A percentile compares a stretch with the other conserved stretches of the same genome.
Evolutionary conservation across 495 filamentous ascomycete genomes (phyloP).

Genomic region (Halenospora varia): DNA sequence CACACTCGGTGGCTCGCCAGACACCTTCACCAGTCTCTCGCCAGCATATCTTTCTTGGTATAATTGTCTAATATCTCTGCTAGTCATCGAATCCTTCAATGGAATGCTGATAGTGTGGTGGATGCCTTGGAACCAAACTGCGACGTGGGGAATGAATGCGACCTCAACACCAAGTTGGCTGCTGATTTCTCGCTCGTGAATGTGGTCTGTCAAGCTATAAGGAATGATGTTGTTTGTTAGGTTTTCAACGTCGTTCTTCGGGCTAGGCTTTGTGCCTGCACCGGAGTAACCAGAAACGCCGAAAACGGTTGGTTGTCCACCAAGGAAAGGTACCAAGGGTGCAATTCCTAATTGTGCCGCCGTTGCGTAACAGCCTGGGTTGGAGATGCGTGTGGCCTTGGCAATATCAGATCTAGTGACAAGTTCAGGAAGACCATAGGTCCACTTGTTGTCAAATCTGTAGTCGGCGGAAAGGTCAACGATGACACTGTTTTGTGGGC

Average conservation of each 20-base stretch:
- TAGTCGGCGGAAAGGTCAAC: conserved; percentile 95
- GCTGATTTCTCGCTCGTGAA: conserved; percentile 91
- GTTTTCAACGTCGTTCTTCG: conserved; percentile 91
- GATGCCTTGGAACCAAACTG: conserved; percentile 97
- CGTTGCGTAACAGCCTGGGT: conserved; percentile 96
- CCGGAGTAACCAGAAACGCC: conserved; percentile 96
- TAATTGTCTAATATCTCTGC: conserved; percentile 86
- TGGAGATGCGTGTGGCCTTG: conserved; percentile 81
- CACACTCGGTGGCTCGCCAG: conserved; percentile 82
- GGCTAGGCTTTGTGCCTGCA: conserved; percentile 90
- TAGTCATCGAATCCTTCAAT: conserved; percentile 75
- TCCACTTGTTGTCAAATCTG: conserved; percentile 86
- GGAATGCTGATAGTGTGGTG: conserved; percentile 89
- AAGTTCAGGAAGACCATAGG: conserved; percentile 92
- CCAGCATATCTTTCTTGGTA: conserved; percentile 96
- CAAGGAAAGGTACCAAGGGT: conserved; percentile 74
- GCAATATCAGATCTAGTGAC: conserved; percentile 72
- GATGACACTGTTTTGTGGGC: conserved; percentile 67
- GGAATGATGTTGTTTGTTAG: conserved; percentile 88
- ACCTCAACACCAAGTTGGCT: conserved; percentile 70
- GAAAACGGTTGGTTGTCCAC: conserved; percentile 80
- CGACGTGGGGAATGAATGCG: conserved; percentile 92
- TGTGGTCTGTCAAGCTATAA: conserved; percentile 91
- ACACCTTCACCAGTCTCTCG: conserved; percentile 88
- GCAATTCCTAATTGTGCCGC: conserved; percentile 91